Evolutionary conservation across 2,329 filamentous ascomycete species (phyloP).

Genomic region (Pseudogymnoascus sp.): DNA sequence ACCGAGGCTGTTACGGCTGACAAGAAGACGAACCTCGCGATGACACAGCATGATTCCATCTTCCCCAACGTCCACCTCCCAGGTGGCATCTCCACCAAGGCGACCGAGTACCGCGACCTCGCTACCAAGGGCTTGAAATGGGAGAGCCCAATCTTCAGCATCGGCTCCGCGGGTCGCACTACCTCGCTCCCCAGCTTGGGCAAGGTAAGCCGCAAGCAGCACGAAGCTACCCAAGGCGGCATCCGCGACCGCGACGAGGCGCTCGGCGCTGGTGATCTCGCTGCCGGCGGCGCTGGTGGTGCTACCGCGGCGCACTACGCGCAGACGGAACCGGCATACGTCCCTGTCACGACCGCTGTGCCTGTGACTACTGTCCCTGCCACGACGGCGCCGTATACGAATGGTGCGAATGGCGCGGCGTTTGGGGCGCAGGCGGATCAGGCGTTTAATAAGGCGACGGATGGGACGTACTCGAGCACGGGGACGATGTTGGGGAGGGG

Average conservation of each 20-base stretch:
- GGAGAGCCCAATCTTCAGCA: constrained; percentile 89
- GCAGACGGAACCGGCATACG: background rate
- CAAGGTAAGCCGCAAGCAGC: constrained; percentile 48
- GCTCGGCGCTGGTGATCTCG: background rate
- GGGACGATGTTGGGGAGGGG: background rate
- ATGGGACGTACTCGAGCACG: background rate
- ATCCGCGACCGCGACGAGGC: constrained; percentile 15
- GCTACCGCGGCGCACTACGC: background rate
- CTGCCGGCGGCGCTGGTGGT: background rate
- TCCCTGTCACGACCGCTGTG: background rate
- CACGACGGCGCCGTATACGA: background rate
- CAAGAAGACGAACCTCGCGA: constrained; percentile 73
- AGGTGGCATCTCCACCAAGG: constrained; percentile 85
- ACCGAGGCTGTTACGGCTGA: constrained; percentile 59
- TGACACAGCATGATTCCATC: constrained; percentile 83
- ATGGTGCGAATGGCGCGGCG: background rate
- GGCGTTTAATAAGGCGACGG: background rate
- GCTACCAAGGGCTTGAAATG: constrained; percentile 84
- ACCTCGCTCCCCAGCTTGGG: constrained; percentile 57
- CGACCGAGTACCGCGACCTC: constrained; percentile 85
- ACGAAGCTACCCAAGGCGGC: constrained; percentile 21
- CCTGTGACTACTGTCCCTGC: background rate
- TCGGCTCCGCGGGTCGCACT: constrained; percentile 70
- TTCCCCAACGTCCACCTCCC: constrained; percentile 84
- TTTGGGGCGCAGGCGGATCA: background rate